Percentiles rank a stretch among this genome's conserved stretches.
Conservation (phyloP, 2,329 filamentous ascomycete species). For the Byssochlamys sp. region DNA sequence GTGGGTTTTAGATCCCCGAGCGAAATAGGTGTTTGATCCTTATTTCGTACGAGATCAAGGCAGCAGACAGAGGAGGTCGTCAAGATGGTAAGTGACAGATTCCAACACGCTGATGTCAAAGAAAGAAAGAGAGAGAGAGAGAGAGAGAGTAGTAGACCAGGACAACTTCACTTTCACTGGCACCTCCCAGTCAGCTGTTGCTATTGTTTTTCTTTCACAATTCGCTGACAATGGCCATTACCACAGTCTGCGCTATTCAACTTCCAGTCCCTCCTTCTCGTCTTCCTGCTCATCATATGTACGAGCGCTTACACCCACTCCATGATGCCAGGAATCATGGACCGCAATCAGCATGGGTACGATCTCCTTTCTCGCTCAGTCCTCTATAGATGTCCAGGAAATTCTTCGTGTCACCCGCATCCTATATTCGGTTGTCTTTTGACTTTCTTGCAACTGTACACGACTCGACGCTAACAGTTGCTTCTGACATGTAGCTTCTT, state of each 20-base stretch:
- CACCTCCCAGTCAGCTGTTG: neutral
- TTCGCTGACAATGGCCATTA: neutral
- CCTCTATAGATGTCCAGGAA: neutral
- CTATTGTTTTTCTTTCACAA: neutral
- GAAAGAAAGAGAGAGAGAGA: neutral
- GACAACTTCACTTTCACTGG: neutral
- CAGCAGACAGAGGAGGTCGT: conserved; percentile 4
- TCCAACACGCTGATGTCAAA: neutral
- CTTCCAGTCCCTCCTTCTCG: conserved; percentile 90
- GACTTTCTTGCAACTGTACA: neutral
- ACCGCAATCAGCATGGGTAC: conserved; percentile 85
- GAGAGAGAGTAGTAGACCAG: neutral
- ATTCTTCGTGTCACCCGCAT: neutral
- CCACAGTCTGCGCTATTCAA: conserved; percentile 89
- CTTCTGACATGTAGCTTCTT: conserved; percentile 47
- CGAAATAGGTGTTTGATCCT: neutral
- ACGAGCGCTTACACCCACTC: conserved; percentile 89
- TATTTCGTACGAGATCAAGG: neutral
- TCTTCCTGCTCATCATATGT: conserved; percentile 90
- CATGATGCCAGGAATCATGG: conserved; percentile 78
- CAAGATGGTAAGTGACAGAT: conserved; percentile 22
- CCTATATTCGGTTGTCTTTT: neutral
- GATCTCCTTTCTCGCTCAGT: conserved; percentile 11
- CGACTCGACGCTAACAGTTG: conserved; percentile 2
- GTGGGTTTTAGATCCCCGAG: neutral